Conservation (phyloP, 306 rosid genomes). For the Pyrus communis region DNA sequence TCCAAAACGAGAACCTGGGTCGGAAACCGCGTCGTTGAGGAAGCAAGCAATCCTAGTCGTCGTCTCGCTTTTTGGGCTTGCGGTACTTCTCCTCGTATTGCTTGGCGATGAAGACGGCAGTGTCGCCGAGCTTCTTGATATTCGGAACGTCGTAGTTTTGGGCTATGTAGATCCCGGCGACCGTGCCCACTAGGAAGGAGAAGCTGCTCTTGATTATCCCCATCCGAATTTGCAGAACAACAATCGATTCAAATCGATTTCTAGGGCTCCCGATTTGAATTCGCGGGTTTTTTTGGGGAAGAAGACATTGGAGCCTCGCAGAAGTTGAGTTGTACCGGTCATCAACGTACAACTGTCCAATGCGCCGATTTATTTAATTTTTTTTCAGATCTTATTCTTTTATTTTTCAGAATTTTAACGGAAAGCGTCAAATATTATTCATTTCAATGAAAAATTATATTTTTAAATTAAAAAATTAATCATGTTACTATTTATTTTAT, state of each 20-base stretch:
- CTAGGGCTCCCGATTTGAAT: slow-evolving; percentile 9
- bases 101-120: slow-evolving; percentile 33
- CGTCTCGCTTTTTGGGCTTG: slow-evolving; percentile 40
- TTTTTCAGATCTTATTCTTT: not conserved
- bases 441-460: rapidly evolving
- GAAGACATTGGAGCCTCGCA: not conserved
- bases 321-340: not conserved
- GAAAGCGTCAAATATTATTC: rapidly evolving
- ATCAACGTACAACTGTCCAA: not conserved
- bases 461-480: no score
- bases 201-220: slow-evolving; percentile 73
- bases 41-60: slow-evolving; percentile 17
- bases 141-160: slow-evolving; percentile 72
- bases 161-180: slow-evolving; percentile 56
- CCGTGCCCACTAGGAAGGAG: slow-evolving; percentile 57
- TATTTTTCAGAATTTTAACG: no score
- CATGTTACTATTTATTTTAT: rapidly evolving
- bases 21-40: not conserved
- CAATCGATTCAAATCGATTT: not conserved
- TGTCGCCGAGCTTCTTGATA: slow-evolving; percentile 47
- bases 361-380: not conserved
- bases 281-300: not conserved
- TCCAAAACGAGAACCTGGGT: slow-evolving; percentile 26
- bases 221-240: slow-evolving; percentile 24
- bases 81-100: slow-evolving; percentile 51